Evolutionary conservation across 1,139 yeast species (phyloP).

Genomic region (Yamadazyma triangularis): DNA sequence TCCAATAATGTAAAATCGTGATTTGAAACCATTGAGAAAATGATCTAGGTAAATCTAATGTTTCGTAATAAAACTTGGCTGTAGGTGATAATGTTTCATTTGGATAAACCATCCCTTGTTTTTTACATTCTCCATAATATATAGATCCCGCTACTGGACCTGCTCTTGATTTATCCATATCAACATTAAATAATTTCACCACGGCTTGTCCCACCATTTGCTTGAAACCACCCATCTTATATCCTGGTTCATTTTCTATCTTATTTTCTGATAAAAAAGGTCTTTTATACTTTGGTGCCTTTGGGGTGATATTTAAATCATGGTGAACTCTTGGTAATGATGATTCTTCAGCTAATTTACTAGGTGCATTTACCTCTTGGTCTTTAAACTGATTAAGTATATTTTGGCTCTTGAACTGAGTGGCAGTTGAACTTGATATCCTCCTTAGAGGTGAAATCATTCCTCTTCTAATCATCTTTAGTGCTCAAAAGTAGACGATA

Average conservation of each 20-base stretch:
- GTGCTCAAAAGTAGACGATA: too few species aligned
- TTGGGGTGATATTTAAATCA: conserved; percentile 32
- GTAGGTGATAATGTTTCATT: conserved; percentile 62
- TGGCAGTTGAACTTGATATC: neutral
- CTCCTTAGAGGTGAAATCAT: too few species aligned
- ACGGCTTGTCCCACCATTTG: conserved; percentile 69
- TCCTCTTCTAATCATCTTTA: too few species aligned
- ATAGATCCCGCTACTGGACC: conserved; percentile 92
- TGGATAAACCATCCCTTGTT: conserved; percentile 73
- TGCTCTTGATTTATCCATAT: conserved; percentile 88
- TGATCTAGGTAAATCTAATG: conserved; percentile 75
- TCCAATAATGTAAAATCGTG: conserved; percentile 88
- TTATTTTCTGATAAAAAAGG: conserved; percentile 51
- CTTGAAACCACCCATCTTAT: conserved; percentile 63
- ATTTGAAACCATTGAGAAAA: conserved; percentile 96
- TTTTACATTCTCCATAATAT: conserved; percentile 83
- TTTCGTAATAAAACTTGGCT: conserved; percentile 72
- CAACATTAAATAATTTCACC: conserved; percentile 63
- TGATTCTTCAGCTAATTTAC: conserved; percentile 45
- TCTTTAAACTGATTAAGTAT: conserved; percentile 10
- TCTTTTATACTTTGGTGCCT: conserved; percentile 38
- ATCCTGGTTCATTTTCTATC: conserved; percentile 53
- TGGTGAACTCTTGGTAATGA: conserved; percentile 45
- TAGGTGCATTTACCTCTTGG: conserved; percentile 27
- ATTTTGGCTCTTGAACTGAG: conserved; percentile 10